Evolutionary conservation across 768 basidiomycete species (phyloP).

Genomic region (Piloderma croceum): DNA sequence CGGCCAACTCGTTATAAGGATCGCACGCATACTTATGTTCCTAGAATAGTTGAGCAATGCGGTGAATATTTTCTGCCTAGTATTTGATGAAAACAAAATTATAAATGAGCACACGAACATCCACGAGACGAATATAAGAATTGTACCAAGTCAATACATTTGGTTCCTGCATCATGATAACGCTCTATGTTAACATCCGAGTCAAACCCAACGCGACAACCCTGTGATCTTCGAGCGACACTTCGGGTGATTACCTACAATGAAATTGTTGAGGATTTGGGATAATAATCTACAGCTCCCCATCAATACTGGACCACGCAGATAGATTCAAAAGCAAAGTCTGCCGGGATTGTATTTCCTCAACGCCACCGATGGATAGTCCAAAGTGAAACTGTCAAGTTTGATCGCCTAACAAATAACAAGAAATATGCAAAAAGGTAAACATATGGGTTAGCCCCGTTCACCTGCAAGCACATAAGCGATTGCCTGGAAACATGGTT

Average conservation of each 20-base stretch:
- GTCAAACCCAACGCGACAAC: conserved; percentile 76
- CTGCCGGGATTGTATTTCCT: conserved; percentile 81
- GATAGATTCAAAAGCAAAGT: conserved; percentile 18
- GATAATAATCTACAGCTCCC: conserved; percentile 59
- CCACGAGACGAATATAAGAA: background rate
- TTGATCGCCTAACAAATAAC: conserved; percentile 67
- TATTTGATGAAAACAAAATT: too few species aligned
- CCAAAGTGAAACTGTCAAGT: conserved; percentile 67
- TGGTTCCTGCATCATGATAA: conserved; percentile 62
- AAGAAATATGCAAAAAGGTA: conserved; percentile 80
- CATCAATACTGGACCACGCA: conserved; percentile 1
- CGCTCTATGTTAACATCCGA: conserved; percentile 70
- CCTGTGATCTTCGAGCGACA: conserved; percentile 80
- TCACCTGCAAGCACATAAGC: conserved; percentile 80
- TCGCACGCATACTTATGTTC: conserved; percentile 68
- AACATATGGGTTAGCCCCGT: conserved; percentile 84
- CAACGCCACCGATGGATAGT: conserved; percentile 69
- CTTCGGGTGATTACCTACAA: conserved; percentile 74
- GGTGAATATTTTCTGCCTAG: conserved; percentile 65
- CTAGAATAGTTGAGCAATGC: conserved; percentile 69
- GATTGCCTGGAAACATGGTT: conserved; percentile 68
- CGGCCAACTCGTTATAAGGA: conserved; percentile 53
- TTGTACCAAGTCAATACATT: conserved; percentile 60
- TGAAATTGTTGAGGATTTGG: conserved; percentile 69
- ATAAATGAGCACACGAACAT: background rate